Evolutionary conservation across 1,284 basidiomycete genomes (phyloP).

Genomic region (Puccinia hordei): DNA sequence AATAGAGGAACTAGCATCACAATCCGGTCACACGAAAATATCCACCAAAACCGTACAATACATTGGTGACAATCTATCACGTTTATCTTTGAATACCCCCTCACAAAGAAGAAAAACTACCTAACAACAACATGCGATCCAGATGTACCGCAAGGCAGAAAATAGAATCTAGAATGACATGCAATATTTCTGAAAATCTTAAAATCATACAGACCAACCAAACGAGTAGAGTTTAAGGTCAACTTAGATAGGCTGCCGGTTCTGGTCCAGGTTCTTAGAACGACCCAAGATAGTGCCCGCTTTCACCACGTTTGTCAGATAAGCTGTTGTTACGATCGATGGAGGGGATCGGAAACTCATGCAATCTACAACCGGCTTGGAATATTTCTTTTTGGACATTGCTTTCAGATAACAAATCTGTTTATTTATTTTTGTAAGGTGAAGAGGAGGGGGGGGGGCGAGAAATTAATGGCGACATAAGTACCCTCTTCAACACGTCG

Average conservation of each 20-base stretch:
- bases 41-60: too few species aligned
- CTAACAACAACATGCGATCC: too few species aligned
- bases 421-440: background rate
- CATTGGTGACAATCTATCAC: too few species aligned
- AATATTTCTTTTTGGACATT: constrained; percentile 10
- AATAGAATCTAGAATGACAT: too few species aligned
- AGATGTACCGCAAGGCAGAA: too few species aligned
- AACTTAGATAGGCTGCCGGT: background rate
- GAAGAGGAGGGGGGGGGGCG: background rate
- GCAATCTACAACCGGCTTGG: background rate
- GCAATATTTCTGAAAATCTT: too few species aligned
- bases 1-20: too few species aligned
- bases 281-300: background rate
- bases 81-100: too few species aligned
- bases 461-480: too few species aligned
- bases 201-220: background rate
- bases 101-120: too few species aligned
- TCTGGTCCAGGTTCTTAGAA: background rate
- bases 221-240: background rate
- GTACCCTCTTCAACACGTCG: background rate
- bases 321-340: background rate
- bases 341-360: background rate
- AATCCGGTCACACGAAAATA: too few species aligned
- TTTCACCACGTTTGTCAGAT: constrained; percentile 8
- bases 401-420: constrained; percentile 25